Percentiles rank a stretch among this genome's conserved stretches.
Conservation (phyloP, 148 eudicot genomes). For the Selenicereus undatus region DNA sequence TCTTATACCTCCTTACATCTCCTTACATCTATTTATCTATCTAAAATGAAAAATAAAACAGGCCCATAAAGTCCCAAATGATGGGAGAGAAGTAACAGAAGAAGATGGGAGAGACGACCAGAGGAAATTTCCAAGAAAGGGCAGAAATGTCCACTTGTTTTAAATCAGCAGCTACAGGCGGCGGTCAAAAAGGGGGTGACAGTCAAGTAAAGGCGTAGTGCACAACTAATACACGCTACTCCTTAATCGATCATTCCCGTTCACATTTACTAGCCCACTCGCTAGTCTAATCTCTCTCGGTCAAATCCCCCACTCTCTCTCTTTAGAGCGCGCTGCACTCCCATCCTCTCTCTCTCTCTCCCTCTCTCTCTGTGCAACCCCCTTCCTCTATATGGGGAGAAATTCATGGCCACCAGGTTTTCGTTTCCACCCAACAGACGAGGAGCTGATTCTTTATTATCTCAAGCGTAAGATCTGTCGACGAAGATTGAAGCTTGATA, state of each 20-base stretch:
- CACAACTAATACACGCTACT: background rate
- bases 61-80: too few relatives aligned
- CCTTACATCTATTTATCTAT: too few relatives aligned
- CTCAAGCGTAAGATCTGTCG: conserved; percentile 74
- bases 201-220: background rate
- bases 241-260: background rate
- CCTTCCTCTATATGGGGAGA: background rate
- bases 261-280: background rate
- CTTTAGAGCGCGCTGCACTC: too few relatives aligned
- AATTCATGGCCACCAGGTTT: conserved; percentile 77
- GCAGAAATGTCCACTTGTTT: background rate
- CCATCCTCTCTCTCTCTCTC: too few relatives aligned
- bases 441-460: conserved; percentile 73
- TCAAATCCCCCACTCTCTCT: background rate
- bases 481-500: conserved; percentile 45
- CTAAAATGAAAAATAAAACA: too few relatives aligned
- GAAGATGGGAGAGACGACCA: background rate
- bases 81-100: too few relatives aligned
- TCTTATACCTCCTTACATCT: too few relatives aligned
- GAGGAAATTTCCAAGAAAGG: background rate
- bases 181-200: background rate
- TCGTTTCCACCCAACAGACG: conserved; percentile 84
- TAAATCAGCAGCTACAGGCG: background rate
- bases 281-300: background rate
- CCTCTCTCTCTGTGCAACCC: background rate